A percentile compares a stretch with the other conserved stretches of the same genome.
phyloP scores from a whole-genome alignment of 352 stramenopile genomes.

The Hyphochytrium catenoides region DNA sequence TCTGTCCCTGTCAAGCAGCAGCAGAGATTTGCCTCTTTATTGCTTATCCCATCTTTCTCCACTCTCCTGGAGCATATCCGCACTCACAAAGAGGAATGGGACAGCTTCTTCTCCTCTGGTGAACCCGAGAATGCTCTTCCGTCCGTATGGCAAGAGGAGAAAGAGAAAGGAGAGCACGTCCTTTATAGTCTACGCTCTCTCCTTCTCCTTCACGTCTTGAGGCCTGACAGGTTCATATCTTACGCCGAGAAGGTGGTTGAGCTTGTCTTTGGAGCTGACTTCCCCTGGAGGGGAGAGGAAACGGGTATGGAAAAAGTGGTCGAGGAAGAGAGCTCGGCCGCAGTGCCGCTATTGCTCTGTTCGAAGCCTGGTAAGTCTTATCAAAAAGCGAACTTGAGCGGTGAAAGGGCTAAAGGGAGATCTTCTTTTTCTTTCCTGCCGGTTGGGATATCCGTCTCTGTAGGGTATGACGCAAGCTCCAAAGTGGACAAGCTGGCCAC shows the following conservation, averaged over 20 bases:
- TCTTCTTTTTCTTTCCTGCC: too few species aligned
- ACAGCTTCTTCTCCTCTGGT: slow-evolving; percentile 39
- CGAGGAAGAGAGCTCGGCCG: slow-evolving; percentile 65
- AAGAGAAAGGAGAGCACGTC: slow-evolving; percentile 15
- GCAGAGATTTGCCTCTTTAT: too few species aligned
- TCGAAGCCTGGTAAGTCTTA: slow-evolving; percentile 86
- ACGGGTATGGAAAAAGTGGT: slow-evolving; percentile 80
- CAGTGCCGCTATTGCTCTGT: slow-evolving; percentile 82
- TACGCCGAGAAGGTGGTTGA: slow-evolving; percentile 44
- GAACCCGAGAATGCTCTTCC: slow-evolving; percentile 44
- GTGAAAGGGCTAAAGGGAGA: too few species aligned
- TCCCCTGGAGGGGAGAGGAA: slow-evolving; percentile 82
- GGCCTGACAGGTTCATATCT: slow-evolving; percentile 61
- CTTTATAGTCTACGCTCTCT: slow-evolving; percentile 42
- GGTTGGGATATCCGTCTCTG: too few species aligned
- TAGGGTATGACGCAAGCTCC: slow-evolving; percentile 92
- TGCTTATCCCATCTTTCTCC: slow-evolving; percentile 42
- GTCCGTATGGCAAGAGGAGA: slow-evolving; percentile 21
- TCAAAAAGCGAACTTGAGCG: too few species aligned
- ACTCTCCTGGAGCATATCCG: slow-evolving; percentile 37
- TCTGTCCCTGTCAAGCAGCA: too few species aligned
- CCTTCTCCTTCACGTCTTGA: slow-evolving; percentile 53
- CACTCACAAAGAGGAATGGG: slow-evolving; percentile 32
- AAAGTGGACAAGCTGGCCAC: slow-evolving; percentile 84
- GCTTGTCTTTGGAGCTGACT: slow-evolving; percentile 60